Base-by-base conservation (phyloP, 202 grass and related monocot species). In the Cymbopogon flexuosus region DNA sequence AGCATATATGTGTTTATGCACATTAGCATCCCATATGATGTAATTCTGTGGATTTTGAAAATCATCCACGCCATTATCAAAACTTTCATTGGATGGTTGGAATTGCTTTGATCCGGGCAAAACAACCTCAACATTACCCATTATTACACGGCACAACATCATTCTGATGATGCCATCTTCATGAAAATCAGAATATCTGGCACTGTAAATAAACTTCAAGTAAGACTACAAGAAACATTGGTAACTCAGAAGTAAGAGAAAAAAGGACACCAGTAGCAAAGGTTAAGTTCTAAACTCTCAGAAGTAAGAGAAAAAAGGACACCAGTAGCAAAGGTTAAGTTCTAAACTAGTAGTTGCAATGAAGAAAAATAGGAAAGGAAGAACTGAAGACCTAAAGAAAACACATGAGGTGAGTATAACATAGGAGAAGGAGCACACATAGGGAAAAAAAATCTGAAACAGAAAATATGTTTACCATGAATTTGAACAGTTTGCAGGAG, bases 131-230 rank as follows among this genome's bases (percentile, higher is more conserved):
- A 84, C 66, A 63, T 91, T 94, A 30, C 90, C 95, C 92, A 98
- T 91, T 76, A 94, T 93, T 21, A 92, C 95, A 34, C 88, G 81
- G 66, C 95, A 98, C n/a, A 98, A 29, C 81, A 93, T 83, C 82
- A 98, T 86, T 65, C 77, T 89, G n/a, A 94, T 37, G 68, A 93
- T 87, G 47, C 88, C 90, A 81, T 91, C 77, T 86, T 89, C 86
- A 33, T 94, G 82, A 39, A 89, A 74, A 71, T 93, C 90, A 47
- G 88, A 72, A 31, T 88, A 82, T 49, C 45, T 79, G 15, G 67
- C 84, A 77, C 95, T 98, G 82, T 42, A 29, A 40, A 62, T 24
- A 68, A 81, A 78, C 9, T 33, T 77, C 43, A 89, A 72, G 78
- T 85, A 71, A 85, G 87, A 77, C 46, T 43, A 87, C 6, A 65